These are phyloP conservation scores for Exophiala aquamarina DNA, from an alignment of 2,329 filamentous ascomycete species.

Conservation along the genomic window DNA sequence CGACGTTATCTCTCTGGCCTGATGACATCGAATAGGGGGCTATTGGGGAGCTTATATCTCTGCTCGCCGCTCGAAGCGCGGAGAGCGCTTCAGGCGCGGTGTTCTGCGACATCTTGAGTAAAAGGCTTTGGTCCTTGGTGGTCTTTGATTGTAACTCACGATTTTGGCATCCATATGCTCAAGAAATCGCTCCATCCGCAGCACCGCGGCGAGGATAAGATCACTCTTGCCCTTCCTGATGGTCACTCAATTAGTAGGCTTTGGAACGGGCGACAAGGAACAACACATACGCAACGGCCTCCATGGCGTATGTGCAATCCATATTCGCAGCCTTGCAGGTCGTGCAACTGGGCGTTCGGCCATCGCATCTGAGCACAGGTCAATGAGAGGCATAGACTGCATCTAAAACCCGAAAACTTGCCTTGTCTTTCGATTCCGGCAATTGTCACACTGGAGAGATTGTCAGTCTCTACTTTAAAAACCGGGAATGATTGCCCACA, in stretches of 20 bases:
- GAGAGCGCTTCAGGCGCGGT: neutral
- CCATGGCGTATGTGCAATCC: conserved; percentile 33
- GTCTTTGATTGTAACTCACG: conserved; percentile 32
- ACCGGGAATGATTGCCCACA: conserved; percentile 21
- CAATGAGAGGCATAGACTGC: conserved; percentile 2
- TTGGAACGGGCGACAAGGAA: conserved; percentile 40
- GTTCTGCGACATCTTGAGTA: neutral
- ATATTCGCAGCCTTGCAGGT: conserved; percentile 27
- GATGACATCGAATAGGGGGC: conserved; percentile 19
- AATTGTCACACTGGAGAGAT: conserved; percentile 46
- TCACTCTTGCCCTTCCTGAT: conserved; percentile 51
- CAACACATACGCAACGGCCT: conserved; percentile 30
- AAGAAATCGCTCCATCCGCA: conserved; percentile 49
- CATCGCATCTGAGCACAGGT: conserved; percentile 44
- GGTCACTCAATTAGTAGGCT: conserved; percentile 14
- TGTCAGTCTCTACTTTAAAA: conserved; percentile 10
- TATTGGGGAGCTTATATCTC: conserved; percentile 7
- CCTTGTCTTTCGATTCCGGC: conserved; percentile 51
- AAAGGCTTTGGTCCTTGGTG: neutral
- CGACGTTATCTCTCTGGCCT: conserved; percentile 18
- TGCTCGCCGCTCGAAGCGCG: conserved; percentile 10
- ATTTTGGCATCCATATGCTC: conserved; percentile 46
- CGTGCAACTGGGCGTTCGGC: conserved; percentile 44
- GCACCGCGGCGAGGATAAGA: conserved; percentile 51
- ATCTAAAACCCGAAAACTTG: conserved; percentile 27